These are phyloP conservation scores for Phyllostachys edulis DNA, from an alignment of 176 grass and related monocot species.

Conservation along the genomic window DNA sequence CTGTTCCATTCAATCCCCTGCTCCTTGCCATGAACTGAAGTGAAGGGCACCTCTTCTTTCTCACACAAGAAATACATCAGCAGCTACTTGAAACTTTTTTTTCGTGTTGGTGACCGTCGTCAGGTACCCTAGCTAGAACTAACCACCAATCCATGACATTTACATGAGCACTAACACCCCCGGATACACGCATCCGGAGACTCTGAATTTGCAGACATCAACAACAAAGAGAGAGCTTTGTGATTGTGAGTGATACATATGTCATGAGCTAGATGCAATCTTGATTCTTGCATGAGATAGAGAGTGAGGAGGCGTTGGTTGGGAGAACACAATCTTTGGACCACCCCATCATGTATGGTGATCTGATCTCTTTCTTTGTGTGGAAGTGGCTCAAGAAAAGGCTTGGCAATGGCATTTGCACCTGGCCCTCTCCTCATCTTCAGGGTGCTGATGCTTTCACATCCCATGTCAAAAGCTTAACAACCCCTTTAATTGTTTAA, in stretches of 20 bases:
- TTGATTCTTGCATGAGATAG: conserved; percentile 20
- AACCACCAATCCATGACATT: conserved; percentile 36
- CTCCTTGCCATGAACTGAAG: conserved; percentile 39
- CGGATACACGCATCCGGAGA: conserved; percentile 40
- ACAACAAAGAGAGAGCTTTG: conserved; percentile 22
- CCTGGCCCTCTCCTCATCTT: conserved; percentile 4
- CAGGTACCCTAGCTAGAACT: conserved; percentile 5
- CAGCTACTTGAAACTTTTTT: background rate
- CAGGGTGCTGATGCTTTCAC: conserved; percentile 21
- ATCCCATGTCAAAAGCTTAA: conserved; percentile 37
- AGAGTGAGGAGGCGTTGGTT: conserved; percentile 17
- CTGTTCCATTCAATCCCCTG: conserved; percentile 10
- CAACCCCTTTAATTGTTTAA: background rate
- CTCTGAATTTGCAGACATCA: conserved; percentile 23
- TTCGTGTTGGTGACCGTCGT: background rate
- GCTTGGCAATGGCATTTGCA: background rate
- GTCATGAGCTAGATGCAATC: conserved; percentile 1
- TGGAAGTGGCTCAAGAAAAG: conserved; percentile 29
- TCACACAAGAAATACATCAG: background rate
- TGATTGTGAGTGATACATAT: conserved; percentile 4
- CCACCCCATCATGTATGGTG: conserved; percentile 15
- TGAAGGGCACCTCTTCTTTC: background rate
- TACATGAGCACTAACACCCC: conserved; percentile 54
- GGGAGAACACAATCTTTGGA: conserved; percentile 45
- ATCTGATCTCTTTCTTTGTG: conserved; percentile 28